Evolutionary conservation across 2,329 filamentous ascomycete genomes (phyloP).

Genomic region (Atkinsonella hypoxylon): DNA sequence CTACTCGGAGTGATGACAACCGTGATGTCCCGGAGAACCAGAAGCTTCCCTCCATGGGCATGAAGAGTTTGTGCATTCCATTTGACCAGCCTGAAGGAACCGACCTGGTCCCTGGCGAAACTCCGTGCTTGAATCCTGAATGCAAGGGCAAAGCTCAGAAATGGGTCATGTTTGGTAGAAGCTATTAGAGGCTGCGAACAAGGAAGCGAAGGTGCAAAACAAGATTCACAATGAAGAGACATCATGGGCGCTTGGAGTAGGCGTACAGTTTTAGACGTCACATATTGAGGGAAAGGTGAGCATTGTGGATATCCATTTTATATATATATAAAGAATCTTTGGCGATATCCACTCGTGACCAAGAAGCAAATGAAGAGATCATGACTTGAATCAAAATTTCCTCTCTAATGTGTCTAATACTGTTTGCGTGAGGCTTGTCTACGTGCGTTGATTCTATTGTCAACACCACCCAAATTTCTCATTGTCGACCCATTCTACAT

Average conservation of each 20-base stretch:
- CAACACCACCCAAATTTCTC: slow-evolving; percentile 74
- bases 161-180: slow-evolving; percentile 88
- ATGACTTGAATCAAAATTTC: background rate
- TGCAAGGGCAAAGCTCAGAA: slow-evolving; percentile 65
- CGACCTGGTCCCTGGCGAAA: slow-evolving; percentile 58
- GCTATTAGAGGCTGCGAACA: slow-evolving; percentile 33
- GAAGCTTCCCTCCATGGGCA: slow-evolving; percentile 47
- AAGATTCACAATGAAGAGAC: background rate
- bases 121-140: slow-evolving; percentile 84
- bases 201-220: background rate
- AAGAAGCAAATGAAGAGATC: background rate
- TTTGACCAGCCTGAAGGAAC: slow-evolving; percentile 74
- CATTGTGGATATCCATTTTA: background rate
- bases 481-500: slow-evolving; percentile 60
- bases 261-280: background rate
- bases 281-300: background rate
- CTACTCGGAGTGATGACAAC: slow-evolving; percentile 59
- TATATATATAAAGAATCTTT: background rate
- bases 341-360: background rate
- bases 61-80: slow-evolving; percentile 59
- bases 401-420: background rate
- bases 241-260: slow-evolving; percentile 5
- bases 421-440: background rate
- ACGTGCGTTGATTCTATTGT: background rate
- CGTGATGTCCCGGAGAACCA: slow-evolving; percentile 39